A percentile compares a stretch with the other conserved stretches of the same genome.
phyloP scores from a whole-genome alignment of 495 filamentous ascomycete genomes.

The Neurospora sp. region DNA sequence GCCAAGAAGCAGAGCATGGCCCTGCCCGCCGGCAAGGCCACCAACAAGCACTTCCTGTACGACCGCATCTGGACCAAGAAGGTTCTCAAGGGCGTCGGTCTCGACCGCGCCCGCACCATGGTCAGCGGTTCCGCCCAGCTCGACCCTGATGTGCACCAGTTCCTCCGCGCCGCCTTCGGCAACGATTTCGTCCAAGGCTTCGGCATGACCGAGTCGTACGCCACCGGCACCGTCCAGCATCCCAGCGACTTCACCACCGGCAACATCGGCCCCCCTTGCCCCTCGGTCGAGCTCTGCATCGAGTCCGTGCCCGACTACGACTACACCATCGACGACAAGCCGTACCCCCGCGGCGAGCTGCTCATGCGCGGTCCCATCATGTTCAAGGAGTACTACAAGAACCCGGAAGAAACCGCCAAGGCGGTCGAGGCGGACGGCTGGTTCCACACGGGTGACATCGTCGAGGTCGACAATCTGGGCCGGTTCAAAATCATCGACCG shows the following conservation, averaged over 20 bases:
- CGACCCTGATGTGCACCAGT: slow-evolving; percentile 76
- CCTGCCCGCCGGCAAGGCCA: slow-evolving; percentile 55
- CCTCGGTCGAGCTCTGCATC: slow-evolving; percentile 66
- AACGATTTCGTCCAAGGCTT: slow-evolving; percentile 84
- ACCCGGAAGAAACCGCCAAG: slow-evolving; percentile 75
- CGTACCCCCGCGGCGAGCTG: slow-evolving; percentile 87
- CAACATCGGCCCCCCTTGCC: slow-evolving; percentile 67
- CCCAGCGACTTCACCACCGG: slow-evolving; percentile 60
- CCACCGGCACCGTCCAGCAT: slow-evolving; percentile 58
- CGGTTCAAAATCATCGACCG: slow-evolving; percentile 92
- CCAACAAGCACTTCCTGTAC: slow-evolving; percentile 76
- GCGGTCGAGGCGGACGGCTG: slow-evolving; percentile 80
- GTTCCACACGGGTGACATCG: slow-evolving; percentile 95
- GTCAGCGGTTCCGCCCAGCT: slow-evolving; percentile 85
- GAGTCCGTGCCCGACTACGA: slow-evolving; percentile 90
- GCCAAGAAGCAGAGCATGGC: slow-evolving; percentile 73
- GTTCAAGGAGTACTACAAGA: slow-evolving; percentile 82
- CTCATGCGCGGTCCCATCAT: slow-evolving; percentile 67
- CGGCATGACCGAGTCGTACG: slow-evolving; percentile 93
- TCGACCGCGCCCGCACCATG: slow-evolving; percentile 64
- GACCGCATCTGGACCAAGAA: slow-evolving; percentile 92
- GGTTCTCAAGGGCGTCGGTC: slow-evolving; percentile 67
- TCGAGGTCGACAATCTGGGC: slow-evolving; percentile 68
- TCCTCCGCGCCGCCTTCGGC: slow-evolving; percentile 73
- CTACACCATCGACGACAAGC: slow-evolving; percentile 82